Base-by-base conservation (phyloP, 2,329 filamentous ascomycete species). In the Setomelanomma holmii region DNA sequence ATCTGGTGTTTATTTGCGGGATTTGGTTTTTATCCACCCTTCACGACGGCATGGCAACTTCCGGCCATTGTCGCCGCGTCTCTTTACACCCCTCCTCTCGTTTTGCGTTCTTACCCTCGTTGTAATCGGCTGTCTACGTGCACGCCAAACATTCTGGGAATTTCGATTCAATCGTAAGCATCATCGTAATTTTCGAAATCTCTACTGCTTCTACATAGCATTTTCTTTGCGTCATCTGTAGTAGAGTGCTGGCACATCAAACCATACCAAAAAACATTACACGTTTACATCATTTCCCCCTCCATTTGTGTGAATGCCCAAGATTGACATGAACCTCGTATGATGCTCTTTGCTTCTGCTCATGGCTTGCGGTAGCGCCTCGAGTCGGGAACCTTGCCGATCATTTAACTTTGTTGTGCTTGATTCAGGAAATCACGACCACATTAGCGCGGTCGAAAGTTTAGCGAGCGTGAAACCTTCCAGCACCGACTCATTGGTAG, bases 61-160 rank as follows among this genome's bases (percentile, higher is more conserved):
- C 52, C 63, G 64, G 67, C 62, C 60, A 66, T 61, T 57, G 57
- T 69, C 67, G 66, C 66, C 68, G 67, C 60, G 66, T 55, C 56
- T 52, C 45, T 48, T 47, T 45, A 41, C 48, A 40, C 41, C 51
- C 45, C 27, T 49, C 49, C 47, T 41, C 47, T 52, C 38, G 52
- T 59, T 63, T 69, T 69, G 67, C 61, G 63, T 73, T 71, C 59
- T 58, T 73, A 73, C 72, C 56, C 68, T 74, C 71, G 68, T 74
- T 75, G 68, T 75, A 74, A 74, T 75, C 49, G 56, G 63, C 60
- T 44, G 58, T 56, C 33, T 30, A 30, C 43, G 23, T 47, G 56
- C 51, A 45, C 45, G 49, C 60, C 56, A 54, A 40, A 53, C 57
- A 62, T 71, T 71, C 68, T 69, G 68, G 56, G 60, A 71, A 71